These are phyloP conservation scores for Plectranthus barbatus DNA, from an alignment of 257 asterid genomes.

Conservation along the genomic window DNA sequence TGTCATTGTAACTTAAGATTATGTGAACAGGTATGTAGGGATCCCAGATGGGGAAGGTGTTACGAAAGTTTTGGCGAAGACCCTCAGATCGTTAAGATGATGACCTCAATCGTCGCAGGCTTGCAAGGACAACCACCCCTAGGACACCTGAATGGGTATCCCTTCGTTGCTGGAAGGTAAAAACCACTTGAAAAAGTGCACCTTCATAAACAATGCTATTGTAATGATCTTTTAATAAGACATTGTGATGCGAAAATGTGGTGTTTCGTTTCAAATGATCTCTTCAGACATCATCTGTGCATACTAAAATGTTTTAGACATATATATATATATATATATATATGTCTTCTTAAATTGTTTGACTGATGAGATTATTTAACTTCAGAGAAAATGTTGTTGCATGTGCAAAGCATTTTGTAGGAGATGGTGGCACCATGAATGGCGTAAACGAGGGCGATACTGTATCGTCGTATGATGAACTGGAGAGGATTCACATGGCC, in stretches of 20 bases:
- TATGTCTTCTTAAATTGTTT: background rate
- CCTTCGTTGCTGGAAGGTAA: constrained; percentile 76
- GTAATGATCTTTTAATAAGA: background rate
- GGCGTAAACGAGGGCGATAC: constrained; percentile 84
- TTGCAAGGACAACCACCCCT: constrained; percentile 74
- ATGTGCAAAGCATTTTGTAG: constrained; percentile 87
- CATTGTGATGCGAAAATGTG: background rate
- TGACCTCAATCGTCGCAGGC: constrained; percentile 59
- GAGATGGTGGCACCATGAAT: constrained; percentile 77
- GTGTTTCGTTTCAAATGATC: background rate
- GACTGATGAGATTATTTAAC: constrained; percentile 30
- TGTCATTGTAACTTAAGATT: constrained; percentile 7
- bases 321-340: background rate
- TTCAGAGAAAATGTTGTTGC: constrained; percentile 75
- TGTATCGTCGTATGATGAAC: constrained; percentile 45
- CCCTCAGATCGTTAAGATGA: constrained; percentile 52
- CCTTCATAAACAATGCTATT: background rate
- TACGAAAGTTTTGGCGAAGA: constrained; percentile 85
- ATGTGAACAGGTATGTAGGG: constrained; percentile 63
- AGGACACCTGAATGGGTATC: constrained; percentile 58
- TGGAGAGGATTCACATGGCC: constrained; percentile 70
- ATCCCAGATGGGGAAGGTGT: constrained; percentile 91
- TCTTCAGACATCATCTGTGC: background rate
- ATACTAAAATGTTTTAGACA: too few relatives aligned
- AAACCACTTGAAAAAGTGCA: background rate